These are phyloP conservation scores for Vararia minispora DNA, from an alignment of 768 basidiomycete species.

Conservation along the genomic window DNA sequence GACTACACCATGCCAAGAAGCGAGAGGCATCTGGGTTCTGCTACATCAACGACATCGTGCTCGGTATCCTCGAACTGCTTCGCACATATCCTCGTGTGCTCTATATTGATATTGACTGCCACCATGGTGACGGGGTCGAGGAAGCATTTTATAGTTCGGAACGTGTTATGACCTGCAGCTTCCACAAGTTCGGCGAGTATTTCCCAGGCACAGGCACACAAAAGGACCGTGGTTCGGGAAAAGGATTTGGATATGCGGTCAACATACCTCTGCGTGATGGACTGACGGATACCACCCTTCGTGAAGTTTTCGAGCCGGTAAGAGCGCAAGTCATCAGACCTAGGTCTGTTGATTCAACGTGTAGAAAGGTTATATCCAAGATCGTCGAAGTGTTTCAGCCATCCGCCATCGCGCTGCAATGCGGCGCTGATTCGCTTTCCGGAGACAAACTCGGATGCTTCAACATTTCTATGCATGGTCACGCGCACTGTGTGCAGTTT, in stretches of 20 bases:
- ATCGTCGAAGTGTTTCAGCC: constrained; percentile 86
- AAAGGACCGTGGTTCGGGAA: constrained; percentile 74
- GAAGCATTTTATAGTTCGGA: constrained; percentile 98
- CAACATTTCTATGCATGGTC: constrained; percentile 93
- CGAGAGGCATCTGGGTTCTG: constrained; percentile 97
- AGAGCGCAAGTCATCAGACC: no score
- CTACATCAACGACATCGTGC: constrained; percentile 97
- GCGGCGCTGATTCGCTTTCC: constrained; percentile 90
- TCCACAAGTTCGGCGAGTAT: constrained; percentile 96
- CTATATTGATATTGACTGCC: constrained; percentile 97
- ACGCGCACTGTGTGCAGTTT: constrained; percentile 85
- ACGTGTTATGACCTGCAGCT: constrained; percentile 92
- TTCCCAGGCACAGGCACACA: constrained; percentile 87
- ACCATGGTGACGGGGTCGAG: constrained; percentile 98
- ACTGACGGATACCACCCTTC: constrained; percentile 81
- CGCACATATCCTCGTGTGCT: constrained; percentile 78
- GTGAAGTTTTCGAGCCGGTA: constrained; percentile 87
- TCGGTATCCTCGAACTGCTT: constrained; percentile 88
- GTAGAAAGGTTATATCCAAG: constrained; percentile 77
- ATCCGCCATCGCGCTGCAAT: constrained; percentile 82
- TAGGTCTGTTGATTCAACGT: no score
- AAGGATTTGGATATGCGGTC: constrained; percentile 79
- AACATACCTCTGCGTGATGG: constrained; percentile 95
- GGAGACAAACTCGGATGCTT: constrained; percentile 95
- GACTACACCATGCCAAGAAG: constrained; percentile 99